Evolutionary conservation across 768 basidiomycete genomes (phyloP).

Genomic region (Collybia sordida): DNA sequence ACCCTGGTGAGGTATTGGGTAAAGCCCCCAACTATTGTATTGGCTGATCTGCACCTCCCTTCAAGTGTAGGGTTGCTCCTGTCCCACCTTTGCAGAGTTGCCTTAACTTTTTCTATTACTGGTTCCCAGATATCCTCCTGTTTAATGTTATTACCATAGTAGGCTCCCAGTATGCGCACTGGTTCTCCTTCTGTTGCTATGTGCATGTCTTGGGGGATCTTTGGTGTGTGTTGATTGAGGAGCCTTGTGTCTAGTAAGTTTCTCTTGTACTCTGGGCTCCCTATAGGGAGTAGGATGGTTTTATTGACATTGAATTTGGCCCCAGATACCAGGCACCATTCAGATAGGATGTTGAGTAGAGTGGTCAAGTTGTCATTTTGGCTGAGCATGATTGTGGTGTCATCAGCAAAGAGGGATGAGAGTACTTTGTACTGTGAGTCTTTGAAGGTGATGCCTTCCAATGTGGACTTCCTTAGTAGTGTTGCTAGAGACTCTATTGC

Average conservation of each 20-base stretch:
- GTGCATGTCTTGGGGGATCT: constrained; percentile 17
- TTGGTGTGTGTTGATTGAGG: neutral
- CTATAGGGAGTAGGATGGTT: constrained; percentile 36
- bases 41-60: constrained; percentile 22
- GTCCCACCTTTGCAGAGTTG: constrained; percentile 29
- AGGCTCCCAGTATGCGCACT: constrained; percentile 29
- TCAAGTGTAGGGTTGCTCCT: no score
- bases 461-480: constrained; percentile 24
- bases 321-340: constrained; percentile 40
- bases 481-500: constrained; percentile 39
- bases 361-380: constrained; percentile 22
- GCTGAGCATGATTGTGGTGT: constrained; percentile 35
- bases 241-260: constrained; percentile 3
- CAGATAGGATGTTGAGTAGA: constrained; percentile 24
- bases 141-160: constrained; percentile 25
- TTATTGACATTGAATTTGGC: constrained; percentile 43
- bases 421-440: constrained; percentile 26
- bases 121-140: constrained; percentile 16
- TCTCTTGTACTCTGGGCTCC: constrained; percentile 16
- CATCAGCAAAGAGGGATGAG: constrained; percentile 37
- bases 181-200: constrained; percentile 27
- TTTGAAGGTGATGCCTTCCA: constrained; percentile 27
- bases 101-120: no score
- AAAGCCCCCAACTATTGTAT: constrained; percentile 24
- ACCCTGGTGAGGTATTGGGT: constrained; percentile 34